Percentiles rank a stretch among this genome's conserved stretches.
phyloP scores from a whole-genome alignment of 495 filamentous ascomycete genomes.

The Podospora comata region DNA sequence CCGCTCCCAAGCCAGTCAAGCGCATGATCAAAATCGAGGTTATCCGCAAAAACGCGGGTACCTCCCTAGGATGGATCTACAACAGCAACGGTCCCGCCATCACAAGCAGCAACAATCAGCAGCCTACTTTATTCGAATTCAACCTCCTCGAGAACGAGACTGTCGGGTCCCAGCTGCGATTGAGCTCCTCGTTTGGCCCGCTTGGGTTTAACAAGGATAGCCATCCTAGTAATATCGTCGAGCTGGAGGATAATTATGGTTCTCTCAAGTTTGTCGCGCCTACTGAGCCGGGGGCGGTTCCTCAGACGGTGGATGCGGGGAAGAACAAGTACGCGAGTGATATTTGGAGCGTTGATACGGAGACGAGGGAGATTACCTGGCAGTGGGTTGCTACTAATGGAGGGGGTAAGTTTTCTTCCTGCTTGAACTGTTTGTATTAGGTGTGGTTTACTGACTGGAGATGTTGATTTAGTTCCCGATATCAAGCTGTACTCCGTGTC shows the following conservation, averaged over 20 bases:
- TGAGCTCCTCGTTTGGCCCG: not conserved
- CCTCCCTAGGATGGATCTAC: constrained; percentile 9
- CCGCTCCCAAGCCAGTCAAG: not conserved
- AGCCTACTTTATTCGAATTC: constrained; percentile 1
- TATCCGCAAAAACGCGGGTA: constrained; percentile 11
- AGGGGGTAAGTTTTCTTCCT: constrained; percentile 9
- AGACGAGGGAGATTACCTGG: constrained; percentile 10
- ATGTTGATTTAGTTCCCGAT: too few species aligned
- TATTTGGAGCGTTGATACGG: constrained; percentile 14
- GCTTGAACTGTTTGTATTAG: not conserved
- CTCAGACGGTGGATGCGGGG: not conserved
- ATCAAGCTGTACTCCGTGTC: too few species aligned
- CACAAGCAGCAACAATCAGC: not conserved
- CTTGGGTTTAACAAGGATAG: constrained; percentile 4
- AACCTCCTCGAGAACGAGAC: constrained; percentile 6
- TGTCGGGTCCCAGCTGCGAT: constrained; percentile 4
- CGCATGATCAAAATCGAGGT: constrained; percentile 9
- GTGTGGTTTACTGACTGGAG: too few species aligned
- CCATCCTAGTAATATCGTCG: not conserved
- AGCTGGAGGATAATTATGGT: constrained; percentile 1
- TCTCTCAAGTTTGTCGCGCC: not conserved
- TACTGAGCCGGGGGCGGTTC: constrained; percentile 2
- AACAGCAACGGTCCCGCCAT: constrained; percentile 11
- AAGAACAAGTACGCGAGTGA: constrained; percentile 12
- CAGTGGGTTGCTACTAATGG: constrained; percentile 13